These are phyloP conservation scores for Exophiala dermatitidis DNA, from an alignment of 2,329 filamentous ascomycete species.

Conservation along the genomic window DNA sequence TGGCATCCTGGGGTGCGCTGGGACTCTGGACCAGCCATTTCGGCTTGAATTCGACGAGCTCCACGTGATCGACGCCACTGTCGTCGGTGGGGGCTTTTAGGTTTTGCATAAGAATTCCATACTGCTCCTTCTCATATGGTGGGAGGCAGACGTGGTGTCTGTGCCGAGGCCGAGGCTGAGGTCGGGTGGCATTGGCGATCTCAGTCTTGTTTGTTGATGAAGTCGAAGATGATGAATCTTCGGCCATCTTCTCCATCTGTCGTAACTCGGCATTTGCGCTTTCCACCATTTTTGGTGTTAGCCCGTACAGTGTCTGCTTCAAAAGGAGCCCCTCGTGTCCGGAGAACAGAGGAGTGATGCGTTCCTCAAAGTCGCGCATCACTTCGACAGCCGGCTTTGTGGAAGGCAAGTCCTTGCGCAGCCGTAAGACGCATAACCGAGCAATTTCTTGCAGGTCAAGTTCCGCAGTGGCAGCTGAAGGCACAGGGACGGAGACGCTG, in stretches of 20 bases:
- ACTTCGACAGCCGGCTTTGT: slow-evolving; percentile 36
- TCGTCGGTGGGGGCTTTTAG: slow-evolving; percentile 60
- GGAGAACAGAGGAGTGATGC: slow-evolving; percentile 51
- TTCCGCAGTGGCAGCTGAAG: slow-evolving; percentile 27
- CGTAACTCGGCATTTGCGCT: slow-evolving; percentile 39
- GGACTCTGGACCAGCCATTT: slow-evolving; percentile 78
- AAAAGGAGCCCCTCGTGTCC: slow-evolving; percentile 26
- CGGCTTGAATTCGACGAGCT: slow-evolving; percentile 65
- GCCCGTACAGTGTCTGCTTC: slow-evolving; percentile 38
- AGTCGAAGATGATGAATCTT: slow-evolving; percentile 1
- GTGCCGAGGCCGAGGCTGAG: slow-evolving; percentile 40
- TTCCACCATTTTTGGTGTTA: slow-evolving; percentile 49
- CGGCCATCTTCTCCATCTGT: slow-evolving; percentile 34
- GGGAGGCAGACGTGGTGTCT: slow-evolving; percentile 46
- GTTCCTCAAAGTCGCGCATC: slow-evolving; percentile 41
- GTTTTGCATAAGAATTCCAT: slow-evolving; percentile 65
- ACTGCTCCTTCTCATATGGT: slow-evolving; percentile 45
- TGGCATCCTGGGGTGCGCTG: slow-evolving; percentile 56
- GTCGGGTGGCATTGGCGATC: background rate
- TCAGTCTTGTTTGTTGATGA: background rate
- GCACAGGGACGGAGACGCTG: slow-evolving; percentile 24
- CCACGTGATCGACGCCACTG: too few relatives aligned
- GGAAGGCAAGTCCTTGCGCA: slow-evolving; percentile 52
- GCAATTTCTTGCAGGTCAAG: slow-evolving; percentile 25
- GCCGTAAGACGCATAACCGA: slow-evolving; percentile 40